Evolutionary conservation across 2,329 filamentous ascomycete species (phyloP).

Genomic region (Whalleya microplaca): DNA sequence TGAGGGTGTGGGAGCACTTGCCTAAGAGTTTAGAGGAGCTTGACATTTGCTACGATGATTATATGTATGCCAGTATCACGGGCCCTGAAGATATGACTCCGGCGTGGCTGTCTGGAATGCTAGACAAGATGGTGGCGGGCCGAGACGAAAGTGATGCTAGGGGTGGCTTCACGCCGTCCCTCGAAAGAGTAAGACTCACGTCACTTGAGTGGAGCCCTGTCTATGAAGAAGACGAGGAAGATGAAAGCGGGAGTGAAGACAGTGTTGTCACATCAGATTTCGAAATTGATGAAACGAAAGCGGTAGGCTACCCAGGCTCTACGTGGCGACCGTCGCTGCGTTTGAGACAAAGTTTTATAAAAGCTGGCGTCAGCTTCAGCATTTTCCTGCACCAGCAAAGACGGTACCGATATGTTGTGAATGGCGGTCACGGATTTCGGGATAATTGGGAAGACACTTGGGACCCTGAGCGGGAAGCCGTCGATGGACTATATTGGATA

Average conservation of each 20-base stretch:
- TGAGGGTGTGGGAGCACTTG: constrained; percentile 2
- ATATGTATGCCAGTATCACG: not conserved
- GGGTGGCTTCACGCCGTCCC: not conserved
- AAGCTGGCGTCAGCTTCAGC: constrained; percentile 7
- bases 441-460: constrained; percentile 1
- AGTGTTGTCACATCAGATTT: not conserved
- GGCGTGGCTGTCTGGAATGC: constrained; percentile 1
- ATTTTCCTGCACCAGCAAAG: constrained; percentile 1
- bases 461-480: not conserved
- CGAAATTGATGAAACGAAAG: not conserved
- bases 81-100: not conserved
- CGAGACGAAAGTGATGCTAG: not conserved
- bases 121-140: not conserved
- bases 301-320: not conserved
- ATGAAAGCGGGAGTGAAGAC: not conserved
- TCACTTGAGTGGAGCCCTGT: not conserved
- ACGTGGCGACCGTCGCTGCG: not conserved
- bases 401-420: constrained; percentile 1
- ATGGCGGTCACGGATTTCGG: not conserved
- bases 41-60: constrained; percentile 5
- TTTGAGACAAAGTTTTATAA: not conserved
- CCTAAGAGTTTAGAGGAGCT: constrained; percentile 11
- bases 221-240: not conserved
- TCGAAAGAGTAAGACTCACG: constrained; percentile 1
- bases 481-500: no score